Percentiles rank a stretch among this genome's conserved stretches.
Conservation (phyloP, 1,284 basidiomycete species). For the Malassezia dermatis region DNA sequence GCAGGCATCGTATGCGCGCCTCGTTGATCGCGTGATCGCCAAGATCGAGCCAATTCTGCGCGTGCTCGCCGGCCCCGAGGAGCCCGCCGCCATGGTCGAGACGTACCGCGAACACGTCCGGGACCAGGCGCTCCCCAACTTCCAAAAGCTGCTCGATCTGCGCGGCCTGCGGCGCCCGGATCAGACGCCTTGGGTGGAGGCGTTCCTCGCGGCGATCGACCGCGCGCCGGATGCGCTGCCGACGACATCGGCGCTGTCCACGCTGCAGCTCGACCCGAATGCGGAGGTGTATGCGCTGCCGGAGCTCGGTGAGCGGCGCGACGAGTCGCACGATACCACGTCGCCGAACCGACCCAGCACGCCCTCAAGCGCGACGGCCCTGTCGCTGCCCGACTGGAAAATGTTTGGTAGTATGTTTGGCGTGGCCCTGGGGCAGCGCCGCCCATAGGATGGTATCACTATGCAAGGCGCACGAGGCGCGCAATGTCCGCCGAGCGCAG, state of each 20-base stretch:
- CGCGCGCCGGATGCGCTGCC: constrained; percentile 16
- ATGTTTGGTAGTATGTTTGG: constrained; percentile 40
- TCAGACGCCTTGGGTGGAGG: constrained; percentile 12
- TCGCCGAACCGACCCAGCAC: neutral
- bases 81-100: constrained; percentile 21
- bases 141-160: constrained; percentile 89
- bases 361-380: constrained; percentile 17
- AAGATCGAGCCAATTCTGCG: constrained; percentile 30
- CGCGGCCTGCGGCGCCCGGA: constrained; percentile 51
- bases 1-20: constrained; percentile 29
- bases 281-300: constrained; percentile 19
- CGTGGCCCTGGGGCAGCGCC: constrained; percentile 26
- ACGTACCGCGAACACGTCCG: constrained; percentile 31
- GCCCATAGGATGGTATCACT: neutral
- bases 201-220: constrained; percentile 12
- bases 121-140: constrained; percentile 41
- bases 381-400: constrained; percentile 32
- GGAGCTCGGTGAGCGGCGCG: constrained; percentile 11
- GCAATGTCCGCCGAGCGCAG: constrained; percentile 4
- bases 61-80: constrained; percentile 23
- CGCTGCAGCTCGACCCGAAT: constrained; percentile 50
- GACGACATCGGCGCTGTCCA: constrained; percentile 54
- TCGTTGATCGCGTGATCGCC: constrained; percentile 24
- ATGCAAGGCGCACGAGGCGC: neutral
- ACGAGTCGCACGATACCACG: constrained; percentile 17